Conservation (phyloP, 768 basidiomycete species). For the Leccinum disarticulatum region DNA sequence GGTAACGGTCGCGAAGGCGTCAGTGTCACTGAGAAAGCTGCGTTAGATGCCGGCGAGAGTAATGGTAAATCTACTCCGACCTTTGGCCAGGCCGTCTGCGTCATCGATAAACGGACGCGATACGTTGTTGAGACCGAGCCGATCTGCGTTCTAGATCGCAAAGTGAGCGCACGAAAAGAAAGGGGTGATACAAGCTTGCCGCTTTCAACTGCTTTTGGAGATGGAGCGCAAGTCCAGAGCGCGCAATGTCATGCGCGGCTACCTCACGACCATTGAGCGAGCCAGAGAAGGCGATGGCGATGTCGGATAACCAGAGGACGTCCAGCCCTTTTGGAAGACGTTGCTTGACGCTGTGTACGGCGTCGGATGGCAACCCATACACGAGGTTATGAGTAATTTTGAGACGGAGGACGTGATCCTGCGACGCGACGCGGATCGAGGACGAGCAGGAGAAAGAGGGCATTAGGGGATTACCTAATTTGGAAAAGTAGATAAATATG, state of each 20-base stretch:
- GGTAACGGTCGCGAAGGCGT: slow-evolving; percentile 39
- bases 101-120: slow-evolving; percentile 53
- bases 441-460: slow-evolving; percentile 33
- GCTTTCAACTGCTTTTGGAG: slow-evolving; percentile 49
- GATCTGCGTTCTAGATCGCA: slow-evolving; percentile 51
- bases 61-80: slow-evolving; percentile 30
- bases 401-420: slow-evolving; percentile 46
- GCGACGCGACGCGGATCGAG: slow-evolving; percentile 43
- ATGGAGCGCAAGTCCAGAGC: slow-evolving; percentile 51
- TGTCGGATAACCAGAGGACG: slow-evolving; percentile 33
- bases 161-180: slow-evolving; percentile 12
- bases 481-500: slow-evolving; percentile 10
- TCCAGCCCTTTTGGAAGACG: slow-evolving; percentile 36
- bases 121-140: slow-evolving; percentile 57
- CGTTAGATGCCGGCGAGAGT: slow-evolving; percentile 7
- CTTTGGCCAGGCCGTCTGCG: slow-evolving; percentile 40
- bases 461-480: slow-evolving; percentile 19
- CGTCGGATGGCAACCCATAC: slow-evolving; percentile 33
- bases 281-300: slow-evolving; percentile 57
- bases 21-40: slow-evolving; percentile 37
- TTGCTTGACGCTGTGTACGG: slow-evolving; percentile 31
- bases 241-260: slow-evolving; percentile 38
- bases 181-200: slow-evolving; percentile 34
- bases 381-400: slow-evolving; percentile 45
- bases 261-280: slow-evolving; percentile 45